A percentile compares a stretch with the other conserved stretches of the same genome.
Evolutionary conservation across 768 basidiomycete genomes (phyloP).

Genomic region (Auricularia sp.): DNA sequence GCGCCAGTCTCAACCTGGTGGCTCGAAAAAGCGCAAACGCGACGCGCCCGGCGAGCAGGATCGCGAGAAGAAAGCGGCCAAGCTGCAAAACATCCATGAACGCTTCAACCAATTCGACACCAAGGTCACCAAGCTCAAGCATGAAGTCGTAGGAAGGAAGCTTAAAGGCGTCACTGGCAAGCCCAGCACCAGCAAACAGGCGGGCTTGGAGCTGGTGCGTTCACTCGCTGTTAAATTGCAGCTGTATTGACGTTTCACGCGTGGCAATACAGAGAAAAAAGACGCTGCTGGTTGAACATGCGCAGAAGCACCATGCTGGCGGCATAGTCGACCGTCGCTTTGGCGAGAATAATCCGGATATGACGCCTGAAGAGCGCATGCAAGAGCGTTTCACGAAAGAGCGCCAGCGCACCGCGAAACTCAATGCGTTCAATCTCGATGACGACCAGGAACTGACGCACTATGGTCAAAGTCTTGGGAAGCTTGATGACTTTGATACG

Average conservation of each 20-base stretch:
- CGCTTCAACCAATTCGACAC: constrained; percentile 90
- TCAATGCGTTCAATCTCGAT: constrained; percentile 77
- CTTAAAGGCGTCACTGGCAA: constrained; percentile 73
- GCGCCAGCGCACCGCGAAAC: constrained; percentile 66
- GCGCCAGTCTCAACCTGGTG: constrained; percentile 35
- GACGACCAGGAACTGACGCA: constrained; percentile 88
- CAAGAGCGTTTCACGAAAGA: constrained; percentile 91
- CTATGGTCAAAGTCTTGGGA: constrained; percentile 81
- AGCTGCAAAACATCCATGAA: constrained; percentile 73
- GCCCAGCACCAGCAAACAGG: constrained; percentile 82
- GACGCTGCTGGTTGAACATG: constrained; percentile 79
- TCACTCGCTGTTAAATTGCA: not conserved
- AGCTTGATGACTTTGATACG: constrained; percentile 74
- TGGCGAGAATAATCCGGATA: constrained; percentile 86
- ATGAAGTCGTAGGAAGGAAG: constrained; percentile 83
- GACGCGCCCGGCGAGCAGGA: constrained; percentile 50
- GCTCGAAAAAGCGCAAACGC: constrained; percentile 62
- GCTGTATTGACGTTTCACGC: constrained; percentile 4
- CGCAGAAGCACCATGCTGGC: constrained; percentile 70
- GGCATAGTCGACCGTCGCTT: constrained; percentile 91
- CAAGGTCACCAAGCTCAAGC: constrained; percentile 84
- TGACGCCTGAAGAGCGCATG: constrained; percentile 96
- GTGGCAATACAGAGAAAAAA: constrained; percentile 56
- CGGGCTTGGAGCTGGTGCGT: constrained; percentile 78
- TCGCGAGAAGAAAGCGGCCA: constrained; percentile 71